Conservation (phyloP, 192 early-diverging fungal species). For the Entomortierella lignicola region DNA sequence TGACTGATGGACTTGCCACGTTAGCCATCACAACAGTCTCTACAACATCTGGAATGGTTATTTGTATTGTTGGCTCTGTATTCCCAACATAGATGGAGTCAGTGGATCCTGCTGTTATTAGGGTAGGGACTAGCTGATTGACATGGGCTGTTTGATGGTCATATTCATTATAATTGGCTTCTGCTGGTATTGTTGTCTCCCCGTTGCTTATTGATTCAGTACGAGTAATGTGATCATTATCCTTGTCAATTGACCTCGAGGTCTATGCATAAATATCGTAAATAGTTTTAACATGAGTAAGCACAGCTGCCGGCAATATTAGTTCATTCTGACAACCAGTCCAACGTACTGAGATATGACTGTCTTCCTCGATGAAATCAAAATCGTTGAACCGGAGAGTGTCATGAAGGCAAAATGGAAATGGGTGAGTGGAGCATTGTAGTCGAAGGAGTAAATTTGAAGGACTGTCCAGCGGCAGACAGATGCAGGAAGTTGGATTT, state of each 20-base stretch:
- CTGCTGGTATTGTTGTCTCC: neutral
- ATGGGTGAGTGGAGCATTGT: constrained; percentile 2
- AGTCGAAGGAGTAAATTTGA: neutral
- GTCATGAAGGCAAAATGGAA: constrained; percentile 19
- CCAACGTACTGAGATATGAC: neutral
- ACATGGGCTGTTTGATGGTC: neutral
- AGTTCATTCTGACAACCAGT: no score
- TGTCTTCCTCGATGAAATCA: neutral
- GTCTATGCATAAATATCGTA: no score
- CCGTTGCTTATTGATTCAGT: neutral
- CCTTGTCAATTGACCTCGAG: neutral
- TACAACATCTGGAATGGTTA: neutral
- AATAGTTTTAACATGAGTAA: no score
- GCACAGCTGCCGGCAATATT: no score
- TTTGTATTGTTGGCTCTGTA: neutral
- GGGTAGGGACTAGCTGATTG: constrained; percentile 14
- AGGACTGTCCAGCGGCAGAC: constrained; percentile 5
- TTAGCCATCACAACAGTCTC: neutral
- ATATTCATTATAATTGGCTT: neutral
- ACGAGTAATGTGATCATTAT: constrained; percentile 3
- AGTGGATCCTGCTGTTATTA: constrained; percentile 21
- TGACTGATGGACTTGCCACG: neutral
- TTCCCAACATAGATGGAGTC: neutral
- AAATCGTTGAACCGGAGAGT: neutral
- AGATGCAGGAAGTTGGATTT: constrained; percentile 5